These are phyloP conservation scores for Morella rubra DNA, from an alignment of 306 rosid species.

Conservation along the genomic window DNA sequence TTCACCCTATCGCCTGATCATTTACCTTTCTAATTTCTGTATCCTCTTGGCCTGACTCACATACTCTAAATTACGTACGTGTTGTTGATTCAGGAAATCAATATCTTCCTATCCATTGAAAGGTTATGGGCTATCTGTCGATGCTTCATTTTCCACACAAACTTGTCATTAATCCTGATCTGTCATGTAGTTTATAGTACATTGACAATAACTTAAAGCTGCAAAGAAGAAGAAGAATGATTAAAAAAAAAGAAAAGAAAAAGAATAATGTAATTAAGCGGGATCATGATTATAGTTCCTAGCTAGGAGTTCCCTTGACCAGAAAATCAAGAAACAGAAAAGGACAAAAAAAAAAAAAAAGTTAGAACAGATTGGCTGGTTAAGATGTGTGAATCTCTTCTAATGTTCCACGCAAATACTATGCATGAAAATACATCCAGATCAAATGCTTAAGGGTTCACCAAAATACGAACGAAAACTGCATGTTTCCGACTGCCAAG, in stretches of 20 bases:
- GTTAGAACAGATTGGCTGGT: neutral
- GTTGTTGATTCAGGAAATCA: neutral
- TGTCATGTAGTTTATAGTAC: neutral
- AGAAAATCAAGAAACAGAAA: neutral
- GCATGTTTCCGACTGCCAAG: slow-evolving; percentile 45
- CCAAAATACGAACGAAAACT: slow-evolving; percentile 41
- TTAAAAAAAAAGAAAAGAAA: no score
- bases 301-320: no score
- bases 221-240: no score
- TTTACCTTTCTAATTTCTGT: neutral
- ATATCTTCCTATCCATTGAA: neutral
- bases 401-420: slow-evolving; percentile 32
- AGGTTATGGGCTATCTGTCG: neutral
- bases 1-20: neutral
- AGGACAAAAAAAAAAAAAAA: neutral
- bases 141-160: neutral
- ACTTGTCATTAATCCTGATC: neutral
- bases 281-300: no score
- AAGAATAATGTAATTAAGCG: no score
- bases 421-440: slow-evolving; percentile 37
- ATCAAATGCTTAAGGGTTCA: slow-evolving; percentile 47
- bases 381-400: neutral
- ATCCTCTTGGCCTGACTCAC: neutral
- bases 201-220: neutral
- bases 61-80: neutral